Conservation (phyloP, 306 rosid species). For the Trifolium pratense region DNA sequence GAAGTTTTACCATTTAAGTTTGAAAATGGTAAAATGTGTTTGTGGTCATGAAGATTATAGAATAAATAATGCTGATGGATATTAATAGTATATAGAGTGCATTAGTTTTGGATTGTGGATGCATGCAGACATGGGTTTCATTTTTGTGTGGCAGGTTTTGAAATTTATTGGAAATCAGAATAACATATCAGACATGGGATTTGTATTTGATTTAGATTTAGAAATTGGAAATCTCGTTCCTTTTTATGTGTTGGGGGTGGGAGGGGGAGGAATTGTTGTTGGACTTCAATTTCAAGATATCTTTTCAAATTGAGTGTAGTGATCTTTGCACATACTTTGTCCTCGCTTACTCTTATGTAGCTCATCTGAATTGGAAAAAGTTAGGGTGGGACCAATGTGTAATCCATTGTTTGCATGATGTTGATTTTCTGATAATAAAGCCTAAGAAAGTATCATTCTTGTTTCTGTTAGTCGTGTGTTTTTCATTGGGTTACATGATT, state of each 20-base stretch:
- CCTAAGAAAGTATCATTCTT: constrained; percentile 10
- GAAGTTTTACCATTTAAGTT: background rate
- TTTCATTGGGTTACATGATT: background rate
- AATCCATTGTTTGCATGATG: background rate
- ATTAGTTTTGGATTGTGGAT: background rate
- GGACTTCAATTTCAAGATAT: background rate
- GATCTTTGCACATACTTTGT: constrained; percentile 33
- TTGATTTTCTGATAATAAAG: constrained; percentile 10
- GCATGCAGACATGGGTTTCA: constrained; percentile 7
- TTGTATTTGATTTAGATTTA: background rate
- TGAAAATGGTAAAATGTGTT: background rate
- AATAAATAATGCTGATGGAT: constrained; percentile 4
- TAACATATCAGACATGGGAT: background rate
- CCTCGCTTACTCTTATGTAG: background rate
- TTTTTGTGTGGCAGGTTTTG: background rate
- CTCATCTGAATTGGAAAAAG: background rate
- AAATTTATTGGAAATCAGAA: constrained; percentile 1
- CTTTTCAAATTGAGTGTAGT: background rate
- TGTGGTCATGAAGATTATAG: background rate
- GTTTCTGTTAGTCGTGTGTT: constrained; percentile 3
- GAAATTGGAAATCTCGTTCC: background rate
- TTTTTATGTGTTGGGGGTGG: background rate
- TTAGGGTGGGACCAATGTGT: background rate
- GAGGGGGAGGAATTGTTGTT: background rate
- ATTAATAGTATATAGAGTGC: background rate